Conservation (phyloP, 331 rosid genomes). For the Rhamnella rubrinervis region DNA sequence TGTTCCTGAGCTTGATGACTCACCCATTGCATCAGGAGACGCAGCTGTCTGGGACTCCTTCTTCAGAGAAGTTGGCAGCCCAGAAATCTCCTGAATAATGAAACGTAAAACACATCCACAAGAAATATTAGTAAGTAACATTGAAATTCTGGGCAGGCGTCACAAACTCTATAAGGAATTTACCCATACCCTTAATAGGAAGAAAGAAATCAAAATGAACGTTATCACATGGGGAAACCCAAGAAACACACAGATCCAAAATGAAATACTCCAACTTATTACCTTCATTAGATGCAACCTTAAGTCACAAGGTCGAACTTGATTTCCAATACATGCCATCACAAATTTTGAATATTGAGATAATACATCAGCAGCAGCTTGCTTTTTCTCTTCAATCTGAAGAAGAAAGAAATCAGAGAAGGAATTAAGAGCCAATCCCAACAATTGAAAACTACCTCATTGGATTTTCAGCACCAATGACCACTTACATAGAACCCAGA, state of each 20-base stretch:
- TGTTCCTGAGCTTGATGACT: constrained; percentile 91
- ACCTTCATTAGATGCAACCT: constrained; percentile 97
- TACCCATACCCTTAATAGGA: no score
- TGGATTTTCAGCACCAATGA: background rate
- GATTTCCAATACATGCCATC: constrained; percentile 74
- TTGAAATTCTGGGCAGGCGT: background rate
- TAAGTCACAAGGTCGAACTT: constrained; percentile 72
- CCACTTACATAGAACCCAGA: background rate
- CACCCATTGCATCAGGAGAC: constrained; percentile 94
- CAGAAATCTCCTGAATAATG: constrained; percentile 74
- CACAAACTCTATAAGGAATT: no score
- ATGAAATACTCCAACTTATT: constrained; percentile 7
- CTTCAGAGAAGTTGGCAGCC: constrained; percentile 69
- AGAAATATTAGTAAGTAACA: background rate
- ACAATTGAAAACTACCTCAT: constrained; percentile 7
- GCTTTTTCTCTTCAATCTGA: constrained; percentile 72
- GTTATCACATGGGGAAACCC: no score
- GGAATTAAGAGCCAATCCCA: background rate
- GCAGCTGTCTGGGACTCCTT: constrained; percentile 67
- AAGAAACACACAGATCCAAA: background rate
- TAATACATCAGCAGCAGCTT: constrained; percentile 85
- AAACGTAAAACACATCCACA: constrained; percentile 15
- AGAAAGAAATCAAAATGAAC: no score
- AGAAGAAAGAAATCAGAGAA: constrained; percentile 10
- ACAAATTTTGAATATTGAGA: constrained; percentile 80